Base-by-base conservation (phyloP, 768 basidiomycete genomes). In the Xerocomellus chrysenteron region DNA sequence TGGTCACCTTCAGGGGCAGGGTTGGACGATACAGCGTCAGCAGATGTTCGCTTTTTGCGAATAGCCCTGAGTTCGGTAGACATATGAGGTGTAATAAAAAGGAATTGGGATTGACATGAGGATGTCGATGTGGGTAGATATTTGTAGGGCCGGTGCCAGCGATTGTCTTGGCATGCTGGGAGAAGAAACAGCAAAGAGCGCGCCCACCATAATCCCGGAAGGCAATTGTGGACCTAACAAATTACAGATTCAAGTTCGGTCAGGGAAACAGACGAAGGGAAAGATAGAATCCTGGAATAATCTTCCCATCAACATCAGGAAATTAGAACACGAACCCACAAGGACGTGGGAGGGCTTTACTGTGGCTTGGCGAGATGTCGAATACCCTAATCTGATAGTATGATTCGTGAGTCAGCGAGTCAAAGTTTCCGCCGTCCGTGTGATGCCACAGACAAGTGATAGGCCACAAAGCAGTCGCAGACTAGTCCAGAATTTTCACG, bases 1-100 rank as follows among this genome's bases (percentile, higher is more conserved):
- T 85, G 82, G 65, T 84, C 83, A 50, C 76, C 78, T 37, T 79
- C 80, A 19, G 78, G 67, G 36, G 74, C 56, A 56, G 71, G 66
- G 11, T 67, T 64, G 21, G 69, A 60, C 51, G 73, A 62, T 13
- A 53, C 58, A 28, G 37, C 35, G 13, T 69, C 65, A 44, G 68
- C 39, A 36, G 61, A 57, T 54, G 65, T 30, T n/a, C 73, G 63
- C 63, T 69, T 74, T 54, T 74, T 74, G 51, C 65, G 66, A 54
- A 65, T 57, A 30, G 62, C 47, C 30, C 56, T 62, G 16, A 61
- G 42, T 52, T 69, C 69, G 17, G 65, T 52, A 17, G 73, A 63
- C 73, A 75, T 74, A 36, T 47, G 44, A 26, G 43, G 26, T 21
- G 35, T 43, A 17, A 24, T 57, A 51, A 36, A 52, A 45, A 35